Evolutionary conservation across 2,329 filamentous ascomycete species (phyloP).

Genomic region (Cercospora brassicicola): DNA sequence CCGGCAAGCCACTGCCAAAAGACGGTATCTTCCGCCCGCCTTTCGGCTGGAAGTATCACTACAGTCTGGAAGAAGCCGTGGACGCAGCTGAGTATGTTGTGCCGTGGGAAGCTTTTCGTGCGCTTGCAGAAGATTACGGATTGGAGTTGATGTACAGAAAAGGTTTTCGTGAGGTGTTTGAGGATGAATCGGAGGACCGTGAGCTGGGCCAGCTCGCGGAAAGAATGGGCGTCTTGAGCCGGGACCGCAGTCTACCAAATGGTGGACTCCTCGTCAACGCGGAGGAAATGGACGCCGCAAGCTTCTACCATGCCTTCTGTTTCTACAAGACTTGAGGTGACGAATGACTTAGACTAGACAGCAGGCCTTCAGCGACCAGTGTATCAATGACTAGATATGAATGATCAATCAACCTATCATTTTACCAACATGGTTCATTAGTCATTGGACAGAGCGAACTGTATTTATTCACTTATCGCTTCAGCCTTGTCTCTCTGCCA

Average conservation of each 20-base stretch:
- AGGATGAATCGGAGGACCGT: constrained; percentile 81
- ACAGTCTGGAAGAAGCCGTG: constrained; percentile 92
- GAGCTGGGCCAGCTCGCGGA: constrained; percentile 82
- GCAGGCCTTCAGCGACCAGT: background rate
- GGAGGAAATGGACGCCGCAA: constrained; percentile 88
- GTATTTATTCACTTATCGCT: background rate
- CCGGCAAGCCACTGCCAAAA: constrained; percentile 52
- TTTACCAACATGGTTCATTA: background rate
- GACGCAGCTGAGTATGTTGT: constrained; percentile 98
- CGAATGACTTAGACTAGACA: background rate
- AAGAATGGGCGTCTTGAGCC: constrained; percentile 87
- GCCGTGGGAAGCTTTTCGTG: constrained; percentile 96
- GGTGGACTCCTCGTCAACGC: constrained; percentile 69
- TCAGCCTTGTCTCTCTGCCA: background rate
- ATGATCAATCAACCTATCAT: background rate
- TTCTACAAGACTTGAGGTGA: constrained; percentile 70
- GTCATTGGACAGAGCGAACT: background rate
- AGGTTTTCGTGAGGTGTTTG: constrained; percentile 87
- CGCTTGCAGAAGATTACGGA: constrained; percentile 93
- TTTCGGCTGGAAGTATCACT: constrained; percentile 97
- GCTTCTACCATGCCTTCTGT: constrained; percentile 91
- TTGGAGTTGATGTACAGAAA: constrained; percentile 93
- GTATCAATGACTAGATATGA: constrained; percentile 1
- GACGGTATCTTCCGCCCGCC: constrained; percentile 92
- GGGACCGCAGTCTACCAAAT: constrained; percentile 50